phyloP scores from a whole-genome alignment of 1,284 basidiomycete species.

The Ceratorhiza oryzae-sativae region DNA sequence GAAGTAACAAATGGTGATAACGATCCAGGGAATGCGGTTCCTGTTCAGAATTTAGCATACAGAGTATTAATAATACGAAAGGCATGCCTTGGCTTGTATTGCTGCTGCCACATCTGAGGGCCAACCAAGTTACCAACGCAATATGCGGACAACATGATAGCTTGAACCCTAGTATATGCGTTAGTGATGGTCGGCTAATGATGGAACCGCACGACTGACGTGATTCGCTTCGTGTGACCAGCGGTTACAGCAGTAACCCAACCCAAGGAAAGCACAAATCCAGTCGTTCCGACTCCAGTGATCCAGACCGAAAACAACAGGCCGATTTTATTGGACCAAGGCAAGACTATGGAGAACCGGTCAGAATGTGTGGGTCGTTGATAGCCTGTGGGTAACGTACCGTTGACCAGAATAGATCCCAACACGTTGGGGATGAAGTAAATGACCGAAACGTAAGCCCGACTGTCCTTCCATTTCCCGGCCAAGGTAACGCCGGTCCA shows the following conservation, averaged over 20 bases:
- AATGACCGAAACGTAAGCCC: slow-evolving; percentile 45
- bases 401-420: slow-evolving; percentile 46
- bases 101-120: slow-evolving; percentile 38
- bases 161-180: slow-evolving; percentile 8
- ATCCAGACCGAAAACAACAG: slow-evolving; percentile 35
- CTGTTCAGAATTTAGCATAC: background rate
- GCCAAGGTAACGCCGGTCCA: slow-evolving; percentile 30
- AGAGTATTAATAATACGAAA: background rate
- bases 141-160: slow-evolving; percentile 38
- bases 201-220: slow-evolving; percentile 1
- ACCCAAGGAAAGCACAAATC: slow-evolving; percentile 48
- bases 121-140: slow-evolving; percentile 37
- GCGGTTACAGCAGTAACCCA: slow-evolving; percentile 47
- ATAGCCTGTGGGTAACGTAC: background rate
- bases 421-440: slow-evolving; percentile 48
- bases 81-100: slow-evolving; percentile 31
- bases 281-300: slow-evolving; percentile 40
- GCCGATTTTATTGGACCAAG: slow-evolving; percentile 38
- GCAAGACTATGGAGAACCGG: background rate
- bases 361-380: background rate
- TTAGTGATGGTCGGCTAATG: background rate
- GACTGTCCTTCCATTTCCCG: slow-evolving; percentile 44
- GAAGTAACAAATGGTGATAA: slow-evolving; percentile 37
- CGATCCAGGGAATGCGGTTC: slow-evolving; percentile 36
- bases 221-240: slow-evolving; percentile 36